A percentile compares a stretch with the other conserved stretches of the same genome.
Conservation (phyloP, 768 basidiomycete species). For the Porpolomopsis calyptriformis region DNA sequence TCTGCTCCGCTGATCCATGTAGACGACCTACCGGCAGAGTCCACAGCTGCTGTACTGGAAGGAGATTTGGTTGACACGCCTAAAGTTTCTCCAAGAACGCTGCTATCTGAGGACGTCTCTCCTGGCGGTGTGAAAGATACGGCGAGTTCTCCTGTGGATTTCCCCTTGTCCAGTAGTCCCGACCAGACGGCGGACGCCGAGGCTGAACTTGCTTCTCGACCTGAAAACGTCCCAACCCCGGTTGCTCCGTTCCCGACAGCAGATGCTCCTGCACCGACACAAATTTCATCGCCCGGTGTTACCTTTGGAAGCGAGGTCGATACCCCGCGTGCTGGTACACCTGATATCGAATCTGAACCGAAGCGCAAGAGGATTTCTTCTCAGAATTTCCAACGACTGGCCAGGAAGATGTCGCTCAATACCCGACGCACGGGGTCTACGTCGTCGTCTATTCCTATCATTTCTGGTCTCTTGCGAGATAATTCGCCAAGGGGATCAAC, state of each 20-base stretch:
- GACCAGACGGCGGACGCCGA: neutral
- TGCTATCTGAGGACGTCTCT: constrained; percentile 7
- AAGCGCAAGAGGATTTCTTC: constrained; percentile 75
- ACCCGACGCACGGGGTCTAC: constrained; percentile 47
- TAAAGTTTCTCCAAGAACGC: neutral
- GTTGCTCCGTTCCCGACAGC: constrained; percentile 10
- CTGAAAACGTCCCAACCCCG: too few species aligned
- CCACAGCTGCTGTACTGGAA: constrained; percentile 5
- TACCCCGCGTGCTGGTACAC: constrained; percentile 58
- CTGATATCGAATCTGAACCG: constrained; percentile 62
- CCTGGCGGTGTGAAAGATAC: neutral
- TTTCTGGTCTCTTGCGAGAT: constrained; percentile 45
- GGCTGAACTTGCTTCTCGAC: neutral
- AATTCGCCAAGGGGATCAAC: constrained; percentile 35
- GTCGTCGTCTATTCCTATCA: constrained; percentile 35
- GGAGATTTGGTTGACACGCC: constrained; percentile 6
- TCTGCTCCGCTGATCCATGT: constrained; percentile 7
- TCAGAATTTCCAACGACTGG: constrained; percentile 78
- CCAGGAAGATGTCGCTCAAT: constrained; percentile 59
- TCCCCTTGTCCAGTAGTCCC: constrained; percentile 4
- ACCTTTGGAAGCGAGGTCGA: constrained; percentile 55
- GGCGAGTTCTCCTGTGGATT: constrained; percentile 3
- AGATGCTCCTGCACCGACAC: neutral
- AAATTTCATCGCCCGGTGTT: constrained; percentile 31
- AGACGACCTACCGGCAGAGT: constrained; percentile 1